Evolutionary conservation across 345 rosid species (phyloP), one percentile per base, ranked within the genome.

Genomic region (Moricandia moricandioides): DNA sequence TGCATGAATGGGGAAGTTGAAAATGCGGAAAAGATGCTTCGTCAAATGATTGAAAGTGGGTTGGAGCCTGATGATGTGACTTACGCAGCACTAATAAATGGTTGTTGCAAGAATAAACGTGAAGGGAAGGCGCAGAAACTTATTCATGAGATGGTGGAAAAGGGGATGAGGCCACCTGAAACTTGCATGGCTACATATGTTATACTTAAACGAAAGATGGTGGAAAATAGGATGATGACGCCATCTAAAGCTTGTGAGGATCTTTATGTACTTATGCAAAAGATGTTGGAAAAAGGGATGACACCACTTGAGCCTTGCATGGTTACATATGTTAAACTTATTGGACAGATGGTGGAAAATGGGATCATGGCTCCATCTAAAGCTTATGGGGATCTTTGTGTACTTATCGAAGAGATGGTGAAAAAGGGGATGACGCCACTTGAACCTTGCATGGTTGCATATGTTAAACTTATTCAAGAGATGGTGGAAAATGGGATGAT

Each of bases 21-120:
- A 43, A 84, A 71, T 72, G 93, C 92, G 21, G 29, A 70, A 52
- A 47, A 27, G 13, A 73, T 87, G 29, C 85, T 85, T 54, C 17
- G 81, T 76, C 76, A 84, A 68, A 86, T 93, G 84, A 76, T 80
- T 71, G 78, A 80, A 30, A 78, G 55, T 69, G 95, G 91, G 31
- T 47, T 88, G 61, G 70, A 80, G 71, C 95, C 89, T 34, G 92
- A 93, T 84, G 72, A 13, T 40, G 85, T 77, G 7, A 74, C 89
- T n/a, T 93, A 86, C 76, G 82, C 86, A 6, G 80, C 87, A 70
- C 89, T 91, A 54, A 74, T 93, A 60, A 77, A 75, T 47, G 80
- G 87, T 47, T 81, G 70, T 65, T 82, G 69, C 26, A 57, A 31
- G 71, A 30, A 56, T 40, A 64, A 34, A 13, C 56, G 0, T 65